Base-by-base conservation (phyloP, 768 basidiomycete genomes). In the Myochromella boudieri region DNA sequence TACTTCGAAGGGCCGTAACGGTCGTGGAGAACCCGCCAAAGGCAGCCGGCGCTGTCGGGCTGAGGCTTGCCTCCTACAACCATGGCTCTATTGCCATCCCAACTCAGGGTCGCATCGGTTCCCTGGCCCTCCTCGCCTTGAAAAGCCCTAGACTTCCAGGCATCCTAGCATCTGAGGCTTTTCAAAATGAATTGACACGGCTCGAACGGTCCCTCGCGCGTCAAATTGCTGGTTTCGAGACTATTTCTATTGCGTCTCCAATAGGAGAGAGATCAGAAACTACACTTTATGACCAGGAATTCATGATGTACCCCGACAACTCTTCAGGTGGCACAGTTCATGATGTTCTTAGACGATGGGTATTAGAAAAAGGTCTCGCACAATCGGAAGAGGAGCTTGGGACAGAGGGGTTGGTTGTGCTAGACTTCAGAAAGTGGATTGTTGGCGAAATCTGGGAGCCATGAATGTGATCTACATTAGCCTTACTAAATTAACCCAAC, bases 191-290 rank as follows among this genome's bases (percentile, higher is more conserved):
- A 29, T 67, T 90, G 14, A 70, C 71, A 25, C 73, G 75, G 33
- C 71, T 95, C 11, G 82, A 87, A 54, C 82, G 89, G 18, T 78
- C 85, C 2, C 52, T 95, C n/a, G 87, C 85, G 8, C 78, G 91
- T 32, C 94, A 95, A 66, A 84, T 92, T 41, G 82, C 83, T 17
- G 94, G 92, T 2, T 85, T 94, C 60, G 82, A 88, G 21, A 90
- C 90, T 0, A 65, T 67, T 12, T 70, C 69, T 0, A 69, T 92
- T 15, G 65, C 59, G 21, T 53, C 63, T 18, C 42, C 53, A n/a
- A 32, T 61, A 6, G 61, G 58, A 28, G 57, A 59, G 7, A 59
- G 67, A 9, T 57, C 60, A 4, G 81, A 83, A 45, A 77, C 75
- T 2, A 79, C 81, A 6, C 64, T 92, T 37, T 88, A 88, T 59